Percentiles rank a stretch among this genome's conserved stretches.
phyloP scores from a whole-genome alignment of 805 yeast genomes.

The Metschnikowia gelsemii region DNA sequence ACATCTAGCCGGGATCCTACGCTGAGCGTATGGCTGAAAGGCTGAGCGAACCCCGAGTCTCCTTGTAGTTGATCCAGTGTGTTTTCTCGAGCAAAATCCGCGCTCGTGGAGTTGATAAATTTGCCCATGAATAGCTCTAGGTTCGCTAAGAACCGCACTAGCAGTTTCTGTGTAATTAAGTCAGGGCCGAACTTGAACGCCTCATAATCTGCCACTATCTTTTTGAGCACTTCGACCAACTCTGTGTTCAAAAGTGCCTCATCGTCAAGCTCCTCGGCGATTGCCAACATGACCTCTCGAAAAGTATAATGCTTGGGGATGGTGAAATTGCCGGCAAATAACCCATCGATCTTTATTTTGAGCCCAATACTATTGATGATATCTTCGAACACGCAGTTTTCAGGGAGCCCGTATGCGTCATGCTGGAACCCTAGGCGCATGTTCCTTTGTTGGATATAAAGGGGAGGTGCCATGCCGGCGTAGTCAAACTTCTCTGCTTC shows the following conservation, averaged over 20 bases:
- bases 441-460: slow-evolving; percentile 37
- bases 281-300: slow-evolving; percentile 40
- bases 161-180: slow-evolving; percentile 56
- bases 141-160: slow-evolving; percentile 53
- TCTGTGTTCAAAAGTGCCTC: slow-evolving; percentile 13
- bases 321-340: slow-evolving; percentile 34
- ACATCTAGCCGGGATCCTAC: slow-evolving; percentile 1
- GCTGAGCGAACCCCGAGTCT: slow-evolving; percentile 7
- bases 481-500: slow-evolving; percentile 29
- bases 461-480: slow-evolving; percentile 44
- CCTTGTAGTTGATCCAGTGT: slow-evolving; percentile 1
- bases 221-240: slow-evolving; percentile 17
- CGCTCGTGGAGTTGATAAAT: slow-evolving; percentile 10
- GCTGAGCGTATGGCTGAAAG: slow-evolving; percentile 8
- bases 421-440: slow-evolving; percentile 21
- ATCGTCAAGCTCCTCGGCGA: slow-evolving; percentile 24
- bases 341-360: slow-evolving; percentile 51
- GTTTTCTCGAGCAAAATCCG: slow-evolving; percentile 7
- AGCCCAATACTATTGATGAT: slow-evolving; percentile 60
- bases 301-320: slow-evolving; percentile 43
- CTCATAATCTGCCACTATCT: slow-evolving; percentile 57
- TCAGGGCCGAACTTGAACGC: slow-evolving; percentile 63
- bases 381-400: slow-evolving; percentile 47
- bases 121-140: slow-evolving; percentile 19
- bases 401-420: slow-evolving; percentile 25